Evolutionary conservation across 2,329 filamentous ascomycete species (phyloP).

Genomic region (Colletotrichum sp.): DNA sequence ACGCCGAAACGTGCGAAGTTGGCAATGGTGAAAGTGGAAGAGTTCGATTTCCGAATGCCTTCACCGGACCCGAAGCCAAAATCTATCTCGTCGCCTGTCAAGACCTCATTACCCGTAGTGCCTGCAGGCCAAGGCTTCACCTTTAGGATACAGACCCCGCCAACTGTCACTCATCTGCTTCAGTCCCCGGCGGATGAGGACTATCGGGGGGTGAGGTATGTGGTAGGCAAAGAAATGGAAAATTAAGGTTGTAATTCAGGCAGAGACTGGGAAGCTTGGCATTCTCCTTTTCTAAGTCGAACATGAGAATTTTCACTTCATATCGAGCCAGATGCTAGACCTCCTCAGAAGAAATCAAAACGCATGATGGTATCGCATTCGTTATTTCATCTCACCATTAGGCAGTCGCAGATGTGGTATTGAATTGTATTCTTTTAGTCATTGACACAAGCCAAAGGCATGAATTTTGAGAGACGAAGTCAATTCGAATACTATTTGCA

Average conservation of each 20-base stretch:
- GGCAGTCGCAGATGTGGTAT: neutral
- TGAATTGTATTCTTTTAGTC: neutral
- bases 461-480: neutral
- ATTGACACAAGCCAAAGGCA: neutral
- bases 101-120: neutral
- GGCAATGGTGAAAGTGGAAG: neutral
- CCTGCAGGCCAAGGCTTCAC: neutral
- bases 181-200: neutral
- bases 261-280: neutral
- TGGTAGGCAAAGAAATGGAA: neutral
- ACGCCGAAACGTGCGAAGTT: neutral
- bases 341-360: neutral
- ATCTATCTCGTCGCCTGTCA: neutral
- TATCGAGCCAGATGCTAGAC: neutral
- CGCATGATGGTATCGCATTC: neutral
- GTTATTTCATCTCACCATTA: neutral
- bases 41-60: neutral
- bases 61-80: neutral
- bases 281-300: neutral
- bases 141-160: neutral
- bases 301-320: neutral
- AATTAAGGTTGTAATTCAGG: neutral
- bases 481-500: conserved; percentile 1
- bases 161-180: neutral
- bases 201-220: too few species aligned